Evolutionary conservation across 1,284 basidiomycete genomes (phyloP).

Genomic region (Cryptococcus neoformans): DNA sequence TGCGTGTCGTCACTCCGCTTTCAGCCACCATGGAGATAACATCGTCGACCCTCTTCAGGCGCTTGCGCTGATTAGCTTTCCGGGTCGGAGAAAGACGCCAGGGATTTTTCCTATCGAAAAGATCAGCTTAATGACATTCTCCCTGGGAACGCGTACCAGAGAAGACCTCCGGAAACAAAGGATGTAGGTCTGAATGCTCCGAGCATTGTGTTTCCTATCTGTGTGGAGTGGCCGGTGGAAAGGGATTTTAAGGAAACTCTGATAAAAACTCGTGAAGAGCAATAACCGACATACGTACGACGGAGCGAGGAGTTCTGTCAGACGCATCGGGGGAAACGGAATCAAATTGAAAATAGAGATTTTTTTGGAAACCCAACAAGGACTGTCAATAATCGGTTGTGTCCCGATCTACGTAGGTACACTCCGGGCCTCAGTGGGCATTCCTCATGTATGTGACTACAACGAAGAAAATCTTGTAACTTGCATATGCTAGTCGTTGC

Average conservation of each 20-base stretch:
- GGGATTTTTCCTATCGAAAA: conserved; percentile 74
- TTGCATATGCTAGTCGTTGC: too few relatives aligned
- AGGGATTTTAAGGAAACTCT: neutral
- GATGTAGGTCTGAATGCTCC: conserved; percentile 32
- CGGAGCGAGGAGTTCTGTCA: too few relatives aligned
- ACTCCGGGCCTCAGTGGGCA: too few relatives aligned
- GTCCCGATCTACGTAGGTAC: too few relatives aligned
- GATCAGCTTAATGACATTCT: neutral
- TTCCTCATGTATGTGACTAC: too few relatives aligned
- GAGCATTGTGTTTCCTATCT: conserved; percentile 21
- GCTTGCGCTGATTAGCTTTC: conserved; percentile 82
- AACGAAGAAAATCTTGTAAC: too few relatives aligned
- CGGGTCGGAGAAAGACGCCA: conserved; percentile 88
- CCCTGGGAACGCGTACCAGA: conserved; percentile 24
- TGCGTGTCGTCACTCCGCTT: conserved; percentile 73
- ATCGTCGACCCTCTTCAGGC: conserved; percentile 87
- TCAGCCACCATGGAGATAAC: conserved; percentile 84
- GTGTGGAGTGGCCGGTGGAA: too few relatives aligned
- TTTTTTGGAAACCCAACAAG: too few relatives aligned
- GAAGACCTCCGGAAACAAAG: conserved; percentile 29
- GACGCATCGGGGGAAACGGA: too few relatives aligned
- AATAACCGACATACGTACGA: too few relatives aligned
- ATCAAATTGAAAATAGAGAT: too few relatives aligned
- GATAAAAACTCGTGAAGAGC: neutral
- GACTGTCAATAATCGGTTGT: too few relatives aligned